phyloP scores from a whole-genome alignment of 768 basidiomycete genomes.

The Termitomyces sp. region DNA sequence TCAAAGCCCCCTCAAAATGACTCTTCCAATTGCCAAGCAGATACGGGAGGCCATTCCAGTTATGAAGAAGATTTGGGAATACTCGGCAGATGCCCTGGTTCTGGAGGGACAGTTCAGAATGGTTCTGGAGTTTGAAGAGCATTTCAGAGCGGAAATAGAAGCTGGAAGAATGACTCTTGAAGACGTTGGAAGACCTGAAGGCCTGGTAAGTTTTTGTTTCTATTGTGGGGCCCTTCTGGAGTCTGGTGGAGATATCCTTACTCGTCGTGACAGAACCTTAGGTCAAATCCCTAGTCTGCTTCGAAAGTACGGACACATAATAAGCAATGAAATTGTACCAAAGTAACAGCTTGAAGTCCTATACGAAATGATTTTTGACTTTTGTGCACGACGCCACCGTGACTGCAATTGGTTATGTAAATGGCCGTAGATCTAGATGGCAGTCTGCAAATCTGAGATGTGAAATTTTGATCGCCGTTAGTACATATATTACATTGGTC shows the following conservation, averaged over 20 bases:
- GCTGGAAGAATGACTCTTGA: constrained; percentile 9
- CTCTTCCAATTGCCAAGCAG: constrained; percentile 23
- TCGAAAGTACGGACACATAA: too few relatives aligned
- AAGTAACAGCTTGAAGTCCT: too few relatives aligned
- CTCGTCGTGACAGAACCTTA: background rate
- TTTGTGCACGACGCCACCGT: too few relatives aligned
- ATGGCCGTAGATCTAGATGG: too few relatives aligned
- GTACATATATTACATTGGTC: too few relatives aligned
- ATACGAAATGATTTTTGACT: too few relatives aligned
- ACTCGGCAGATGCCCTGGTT: background rate
- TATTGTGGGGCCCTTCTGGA: background rate
- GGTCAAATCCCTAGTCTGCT: background rate
- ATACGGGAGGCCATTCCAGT: constrained; percentile 22
- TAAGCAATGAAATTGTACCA: too few relatives aligned
- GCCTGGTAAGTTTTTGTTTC: background rate
- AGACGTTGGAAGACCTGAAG: constrained; percentile 3
- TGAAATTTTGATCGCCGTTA: too few relatives aligned
- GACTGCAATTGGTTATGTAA: too few relatives aligned
- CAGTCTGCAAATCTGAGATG: too few relatives aligned
- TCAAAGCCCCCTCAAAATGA: constrained; percentile 24
- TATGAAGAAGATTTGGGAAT: constrained; percentile 23
- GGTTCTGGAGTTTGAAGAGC: constrained; percentile 19
- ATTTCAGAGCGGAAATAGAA: constrained; percentile 1
- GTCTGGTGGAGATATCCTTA: too few relatives aligned
- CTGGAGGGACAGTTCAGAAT: background rate